These are phyloP conservation scores for Adansonia rubrostipa DNA, from an alignment of 441 rosid species.

Conservation along the genomic window DNA sequence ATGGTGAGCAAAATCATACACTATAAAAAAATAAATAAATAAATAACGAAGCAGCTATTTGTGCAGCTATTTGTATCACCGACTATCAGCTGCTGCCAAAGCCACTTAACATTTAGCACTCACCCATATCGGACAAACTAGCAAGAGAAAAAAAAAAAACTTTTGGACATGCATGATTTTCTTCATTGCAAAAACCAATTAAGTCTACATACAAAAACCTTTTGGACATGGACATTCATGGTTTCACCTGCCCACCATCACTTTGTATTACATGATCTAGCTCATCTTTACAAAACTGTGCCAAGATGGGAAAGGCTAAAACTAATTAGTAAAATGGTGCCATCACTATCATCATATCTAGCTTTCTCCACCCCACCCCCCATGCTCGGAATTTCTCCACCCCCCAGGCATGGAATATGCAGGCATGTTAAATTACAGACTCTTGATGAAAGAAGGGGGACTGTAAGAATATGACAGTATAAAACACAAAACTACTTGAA, in stretches of 20 bases:
- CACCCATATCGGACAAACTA: background rate
- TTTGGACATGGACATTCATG: too few relatives aligned
- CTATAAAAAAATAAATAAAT: too few relatives aligned
- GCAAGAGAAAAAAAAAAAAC: background rate
- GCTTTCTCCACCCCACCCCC: background rate
- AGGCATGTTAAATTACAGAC: conserved; percentile 17
- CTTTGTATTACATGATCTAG: conserved; percentile 30
- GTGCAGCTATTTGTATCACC: too few relatives aligned
- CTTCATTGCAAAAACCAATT: conserved; percentile 15
- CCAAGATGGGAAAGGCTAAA: conserved; percentile 4
- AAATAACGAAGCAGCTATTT: too few relatives aligned
- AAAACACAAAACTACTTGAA: conserved; percentile 19
- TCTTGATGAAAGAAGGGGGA: conserved; percentile 25
- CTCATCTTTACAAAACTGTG: conserved; percentile 45
- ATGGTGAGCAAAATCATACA: too few relatives aligned
- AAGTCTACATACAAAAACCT: conserved; percentile 26
- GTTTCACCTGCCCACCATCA: conserved; percentile 37
- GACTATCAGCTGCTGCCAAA: background rate
- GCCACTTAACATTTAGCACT: background rate
- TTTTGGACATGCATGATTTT: background rate
- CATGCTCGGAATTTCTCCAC: background rate
- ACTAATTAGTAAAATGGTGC: background rate
- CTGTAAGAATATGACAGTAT: conserved; percentile 26
- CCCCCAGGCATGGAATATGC: background rate
- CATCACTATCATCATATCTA: conserved; percentile 13